Percentiles rank a stretch among this genome's conserved stretches.
These are phyloP conservation scores for Passalora sequoiae DNA, from an alignment of 2,329 filamentous ascomycete genomes.

Conservation along the genomic window DNA sequence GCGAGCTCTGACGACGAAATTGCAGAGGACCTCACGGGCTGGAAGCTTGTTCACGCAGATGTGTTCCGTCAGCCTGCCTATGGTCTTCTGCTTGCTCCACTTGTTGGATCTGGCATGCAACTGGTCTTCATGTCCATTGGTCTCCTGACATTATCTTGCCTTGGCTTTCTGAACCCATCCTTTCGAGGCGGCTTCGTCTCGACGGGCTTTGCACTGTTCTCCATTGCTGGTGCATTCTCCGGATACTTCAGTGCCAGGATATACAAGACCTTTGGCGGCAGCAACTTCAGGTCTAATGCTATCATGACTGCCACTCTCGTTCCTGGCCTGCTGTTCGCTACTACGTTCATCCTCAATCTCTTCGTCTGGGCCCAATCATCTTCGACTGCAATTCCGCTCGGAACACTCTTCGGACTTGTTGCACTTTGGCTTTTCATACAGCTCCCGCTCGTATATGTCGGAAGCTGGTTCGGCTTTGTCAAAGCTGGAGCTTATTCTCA, in stretches of 20 bases:
- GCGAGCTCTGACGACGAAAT: constrained; percentile 59
- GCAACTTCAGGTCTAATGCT: constrained; percentile 69
- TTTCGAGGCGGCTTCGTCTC: constrained; percentile 87
- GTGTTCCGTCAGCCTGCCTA: constrained; percentile 71
- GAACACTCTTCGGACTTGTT: constrained; percentile 67
- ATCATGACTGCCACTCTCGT: constrained; percentile 69
- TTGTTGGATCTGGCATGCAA: constrained; percentile 82
- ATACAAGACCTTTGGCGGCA: constrained; percentile 76
- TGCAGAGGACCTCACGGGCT: constrained; percentile 75
- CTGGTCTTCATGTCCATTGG: constrained; percentile 75
- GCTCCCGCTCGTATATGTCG: constrained; percentile 75
- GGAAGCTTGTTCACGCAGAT: constrained; percentile 85
- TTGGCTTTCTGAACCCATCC: constrained; percentile 77
- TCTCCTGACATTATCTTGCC: constrained; percentile 54
- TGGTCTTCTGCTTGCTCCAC: constrained; percentile 68
- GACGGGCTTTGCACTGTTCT: constrained; percentile 74
- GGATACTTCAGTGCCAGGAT: constrained; percentile 81
- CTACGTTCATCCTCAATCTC: constrained; percentile 75
- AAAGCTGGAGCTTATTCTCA: constrained; percentile 68
- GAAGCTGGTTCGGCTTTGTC: constrained; percentile 71
- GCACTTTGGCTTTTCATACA: constrained; percentile 81
- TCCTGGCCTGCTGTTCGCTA: constrained; percentile 68
- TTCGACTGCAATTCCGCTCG: constrained; percentile 79
- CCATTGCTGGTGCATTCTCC: constrained; percentile 77
- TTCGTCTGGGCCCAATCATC: constrained; percentile 89